Evolutionary conservation across 306 rosid species (phyloP), one percentile per base, ranked within the genome.

Genomic region (Purshia tridentata): DNA sequence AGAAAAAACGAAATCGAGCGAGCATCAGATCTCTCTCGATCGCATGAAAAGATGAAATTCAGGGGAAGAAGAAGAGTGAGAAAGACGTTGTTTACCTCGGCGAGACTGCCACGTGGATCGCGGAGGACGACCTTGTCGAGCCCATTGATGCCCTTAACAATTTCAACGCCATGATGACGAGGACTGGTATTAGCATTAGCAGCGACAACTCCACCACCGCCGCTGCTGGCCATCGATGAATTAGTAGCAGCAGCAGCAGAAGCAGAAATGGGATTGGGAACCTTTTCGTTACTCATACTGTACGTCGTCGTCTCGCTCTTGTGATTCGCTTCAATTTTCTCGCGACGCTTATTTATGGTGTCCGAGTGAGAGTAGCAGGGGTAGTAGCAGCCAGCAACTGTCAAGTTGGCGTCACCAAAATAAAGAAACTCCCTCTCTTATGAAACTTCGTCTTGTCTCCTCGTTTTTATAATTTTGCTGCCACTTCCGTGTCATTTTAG

Each of bases 131-230:
- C 56, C 83, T 81, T 81, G 45, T 84, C 81, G 56, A 84, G 83
- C 70, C 94, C 97, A 82, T 89, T 89, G 85, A 77, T 1, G 80
- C 92, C 97, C 54, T 85, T 93, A 78, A 47, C n/a, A 37, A 86
- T 47, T 12, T 83, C 86, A 4, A 72, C 75, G 67, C 75, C 75
- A 35, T 74, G 52, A 42, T 73, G 73, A 35, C 72, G 60, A 44
- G 57, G 48, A 42, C 37, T 29, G 6, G 60, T 19, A 3, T 45
- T 18, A n/a, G 71, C 19, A 8, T 52, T 47, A 7, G 65, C 16
- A 13, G 73, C 19, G 29, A 56, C 44, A 22, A 9, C 69, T 20
- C 49, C 70, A 44, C 67, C 50, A 15, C 50, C 41, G 3, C 13
- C 44, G 52, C 54, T 16, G 15, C 9, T 57, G 40, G 11, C 8